These are phyloP conservation scores for Cicer cuneatum DNA, from an alignment of 306 rosid genomes.

Conservation along the genomic window DNA sequence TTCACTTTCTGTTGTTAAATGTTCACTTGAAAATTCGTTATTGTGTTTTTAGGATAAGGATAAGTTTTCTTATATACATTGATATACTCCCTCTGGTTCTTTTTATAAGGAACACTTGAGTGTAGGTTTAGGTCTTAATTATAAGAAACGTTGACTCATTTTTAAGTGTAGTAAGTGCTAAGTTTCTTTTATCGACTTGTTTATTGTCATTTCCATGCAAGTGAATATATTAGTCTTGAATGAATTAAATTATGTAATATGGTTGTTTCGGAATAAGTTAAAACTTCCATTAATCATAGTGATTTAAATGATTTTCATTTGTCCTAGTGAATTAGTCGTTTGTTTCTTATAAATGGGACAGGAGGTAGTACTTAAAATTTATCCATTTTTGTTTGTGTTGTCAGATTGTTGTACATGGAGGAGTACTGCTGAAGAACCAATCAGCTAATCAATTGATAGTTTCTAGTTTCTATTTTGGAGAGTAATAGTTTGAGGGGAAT, in stretches of 20 bases:
- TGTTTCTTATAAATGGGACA: neutral
- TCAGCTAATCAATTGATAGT: conserved; percentile 15
- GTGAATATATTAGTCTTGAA: neutral
- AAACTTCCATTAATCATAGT: neutral
- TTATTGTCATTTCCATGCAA: neutral
- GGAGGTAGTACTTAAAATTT: neutral
- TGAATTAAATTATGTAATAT: neutral
- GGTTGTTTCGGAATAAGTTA: neutral
- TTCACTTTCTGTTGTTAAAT: conserved; percentile 2
- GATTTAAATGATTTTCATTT: neutral
- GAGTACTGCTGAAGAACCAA: conserved; percentile 18
- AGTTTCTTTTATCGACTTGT: neutral
- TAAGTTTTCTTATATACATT: too few species aligned
- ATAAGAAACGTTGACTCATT: too few species aligned
- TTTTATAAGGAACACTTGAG: neutral
- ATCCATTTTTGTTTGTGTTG: neutral
- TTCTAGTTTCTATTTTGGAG: conserved; percentile 5
- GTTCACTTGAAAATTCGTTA: neutral
- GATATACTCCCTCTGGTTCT: neutral
- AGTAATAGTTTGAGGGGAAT: conserved; percentile 17
- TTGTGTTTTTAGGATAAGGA: neutral
- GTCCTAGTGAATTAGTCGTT: neutral
- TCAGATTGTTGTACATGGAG: conserved; percentile 24
- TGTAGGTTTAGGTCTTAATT: neutral
- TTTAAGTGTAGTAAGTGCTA: neutral